Evolutionary conservation across 2,329 filamentous ascomycete genomes (phyloP).

Genomic region (Lasiodiplodia citricola): DNA sequence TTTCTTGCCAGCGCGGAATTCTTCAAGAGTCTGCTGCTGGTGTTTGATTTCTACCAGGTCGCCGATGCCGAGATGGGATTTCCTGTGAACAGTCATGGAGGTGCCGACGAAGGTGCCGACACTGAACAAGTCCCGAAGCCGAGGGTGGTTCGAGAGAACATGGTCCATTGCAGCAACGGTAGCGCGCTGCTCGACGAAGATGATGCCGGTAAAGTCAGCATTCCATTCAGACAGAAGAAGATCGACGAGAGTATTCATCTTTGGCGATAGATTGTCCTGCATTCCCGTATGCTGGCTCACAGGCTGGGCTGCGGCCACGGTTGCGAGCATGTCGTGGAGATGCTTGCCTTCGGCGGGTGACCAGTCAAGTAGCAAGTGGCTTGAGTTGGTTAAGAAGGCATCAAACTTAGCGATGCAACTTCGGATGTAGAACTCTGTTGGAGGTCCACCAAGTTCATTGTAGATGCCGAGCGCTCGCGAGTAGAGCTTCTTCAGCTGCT

Average conservation of each 20-base stretch:
- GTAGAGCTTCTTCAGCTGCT: constrained; percentile 44
- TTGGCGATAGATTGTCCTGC: constrained; percentile 36
- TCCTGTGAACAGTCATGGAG: constrained; percentile 48
- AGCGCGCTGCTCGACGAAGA: constrained; percentile 34
- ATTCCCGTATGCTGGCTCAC: background rate
- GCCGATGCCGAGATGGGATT: constrained; percentile 43
- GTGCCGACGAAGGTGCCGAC: constrained; percentile 60
- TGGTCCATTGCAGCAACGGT: constrained; percentile 50
- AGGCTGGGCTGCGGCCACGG: background rate
- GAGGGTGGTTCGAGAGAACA: constrained; percentile 41
- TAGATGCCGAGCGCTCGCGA: constrained; percentile 40
- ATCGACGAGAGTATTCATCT: constrained; percentile 44
- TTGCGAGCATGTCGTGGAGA: constrained; percentile 32
- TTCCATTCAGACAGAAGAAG: constrained; percentile 42
- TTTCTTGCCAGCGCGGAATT: constrained; percentile 58
- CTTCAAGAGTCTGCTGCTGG: constrained; percentile 58
- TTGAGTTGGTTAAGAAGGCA: background rate
- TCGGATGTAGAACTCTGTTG: constrained; percentile 47
- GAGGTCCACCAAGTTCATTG: constrained; percentile 45
- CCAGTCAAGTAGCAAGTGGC: constrained; percentile 26
- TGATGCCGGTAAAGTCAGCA: constrained; percentile 46
- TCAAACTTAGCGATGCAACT: constrained; percentile 38
- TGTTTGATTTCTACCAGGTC: constrained; percentile 55
- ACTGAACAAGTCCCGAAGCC: constrained; percentile 41
- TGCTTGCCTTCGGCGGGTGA: constrained; percentile 42